Percentiles rank a stretch among this genome's conserved stretches.
Evolutionary conservation across 2,329 filamentous ascomycete genomes (phyloP).

Genomic region (Sarocladium brachiariae): DNA sequence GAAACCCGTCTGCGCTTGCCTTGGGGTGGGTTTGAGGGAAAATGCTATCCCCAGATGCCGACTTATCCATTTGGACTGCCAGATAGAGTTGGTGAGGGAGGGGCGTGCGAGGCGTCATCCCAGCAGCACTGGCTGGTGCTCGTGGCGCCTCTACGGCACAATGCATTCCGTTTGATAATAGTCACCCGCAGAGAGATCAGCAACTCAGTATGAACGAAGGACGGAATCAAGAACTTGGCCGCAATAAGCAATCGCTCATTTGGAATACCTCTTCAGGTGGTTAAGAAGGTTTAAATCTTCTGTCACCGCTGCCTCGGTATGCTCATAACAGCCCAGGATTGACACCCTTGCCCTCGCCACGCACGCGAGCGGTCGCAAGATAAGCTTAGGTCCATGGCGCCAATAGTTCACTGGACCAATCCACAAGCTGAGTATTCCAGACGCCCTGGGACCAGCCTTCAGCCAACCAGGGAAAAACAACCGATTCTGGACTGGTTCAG

Average conservation of each 20-base stretch:
- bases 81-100: slow-evolving; percentile 1
- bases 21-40: background rate
- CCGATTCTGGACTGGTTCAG: background rate
- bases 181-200: no score
- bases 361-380: slow-evolving; percentile 3
- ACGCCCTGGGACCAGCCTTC: background rate
- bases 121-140: no score
- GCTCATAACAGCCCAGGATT: background rate
- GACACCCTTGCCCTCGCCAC: background rate
- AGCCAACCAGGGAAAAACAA: background rate
- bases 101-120: background rate
- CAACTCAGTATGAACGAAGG: no score
- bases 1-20: background rate
- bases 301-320: no score
- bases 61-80: slow-evolving; percentile 7
- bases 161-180: slow-evolving; percentile 5
- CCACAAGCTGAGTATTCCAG: slow-evolving; percentile 5
- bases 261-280: no score
- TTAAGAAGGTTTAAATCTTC: no score
- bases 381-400: slow-evolving; percentile 6
- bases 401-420: background rate
- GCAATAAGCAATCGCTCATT: no score
- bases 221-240: background rate
- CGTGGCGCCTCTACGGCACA: no score
- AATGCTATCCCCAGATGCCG: slow-evolving; percentile 4